Percentiles rank a stretch among this genome's conserved stretches.
Evolutionary conservation across 2,329 filamentous ascomycete genomes (phyloP).

Genomic region (Alternaria ethzedia): DNA sequence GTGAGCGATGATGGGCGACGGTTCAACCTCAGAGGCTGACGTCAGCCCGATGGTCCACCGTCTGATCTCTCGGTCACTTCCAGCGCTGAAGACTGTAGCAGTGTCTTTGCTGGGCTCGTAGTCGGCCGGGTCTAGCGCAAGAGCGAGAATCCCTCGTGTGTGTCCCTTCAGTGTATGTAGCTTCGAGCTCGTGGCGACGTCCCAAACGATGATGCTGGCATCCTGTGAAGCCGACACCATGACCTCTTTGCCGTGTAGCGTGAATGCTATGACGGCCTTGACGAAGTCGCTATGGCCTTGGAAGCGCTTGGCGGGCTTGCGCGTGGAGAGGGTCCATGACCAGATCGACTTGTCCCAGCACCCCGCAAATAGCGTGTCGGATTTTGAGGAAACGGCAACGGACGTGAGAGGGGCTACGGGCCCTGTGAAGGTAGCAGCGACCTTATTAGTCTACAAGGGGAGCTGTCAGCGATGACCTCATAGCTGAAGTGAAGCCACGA

Average conservation of each 20-base stretch:
- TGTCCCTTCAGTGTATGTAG: constrained; percentile 82
- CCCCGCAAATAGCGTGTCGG: constrained; percentile 75
- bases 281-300: constrained; percentile 90
- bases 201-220: constrained; percentile 73
- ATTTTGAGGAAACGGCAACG: constrained; percentile 36
- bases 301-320: constrained; percentile 61
- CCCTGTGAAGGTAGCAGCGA: constrained; percentile 66
- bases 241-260: constrained; percentile 64
- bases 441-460: constrained; percentile 41
- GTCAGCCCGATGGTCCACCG: constrained; percentile 67
- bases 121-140: constrained; percentile 72
- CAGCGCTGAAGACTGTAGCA: constrained; percentile 75
- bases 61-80: constrained; percentile 68
- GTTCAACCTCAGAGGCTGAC: constrained; percentile 34
- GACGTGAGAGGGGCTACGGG: constrained; percentile 73
- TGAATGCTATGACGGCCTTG: constrained; percentile 74
- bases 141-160: constrained; percentile 77
- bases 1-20: constrained; percentile 73
- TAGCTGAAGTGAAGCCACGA: neutral
- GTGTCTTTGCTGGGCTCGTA: constrained; percentile 35
- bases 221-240: constrained; percentile 57
- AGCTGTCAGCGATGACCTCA: constrained; percentile 16
- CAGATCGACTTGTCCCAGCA: constrained; percentile 95
- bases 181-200: constrained; percentile 69
- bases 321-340: constrained; percentile 70